Conservation (phyloP, 169 alveolate species). For the Plasmodium inui region DNA sequence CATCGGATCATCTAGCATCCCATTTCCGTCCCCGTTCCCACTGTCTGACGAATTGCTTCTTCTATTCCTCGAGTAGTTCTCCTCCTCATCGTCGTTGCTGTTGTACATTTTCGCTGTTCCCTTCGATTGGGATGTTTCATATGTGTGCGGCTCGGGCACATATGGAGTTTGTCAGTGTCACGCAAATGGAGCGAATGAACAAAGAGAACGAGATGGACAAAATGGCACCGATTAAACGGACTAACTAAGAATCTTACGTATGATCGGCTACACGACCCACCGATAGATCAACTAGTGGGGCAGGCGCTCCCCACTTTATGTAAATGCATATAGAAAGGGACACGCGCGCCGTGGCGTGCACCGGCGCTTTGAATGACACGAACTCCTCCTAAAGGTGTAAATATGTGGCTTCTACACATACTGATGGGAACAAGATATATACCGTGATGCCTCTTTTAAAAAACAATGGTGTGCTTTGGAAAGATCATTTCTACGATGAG, state of each 20-base stretch:
- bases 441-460: not conserved
- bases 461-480: constrained; percentile 1
- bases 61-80: constrained; percentile 11
- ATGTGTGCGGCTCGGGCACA: not conserved
- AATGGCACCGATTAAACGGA: not conserved
- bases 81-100: constrained; percentile 40
- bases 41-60: constrained; percentile 63
- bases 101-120: constrained; percentile 41
- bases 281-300: constrained; percentile 2
- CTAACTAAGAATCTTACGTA: not conserved
- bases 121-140: not conserved
- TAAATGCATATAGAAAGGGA: not conserved
- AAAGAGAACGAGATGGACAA: not conserved
- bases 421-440: not conserved
- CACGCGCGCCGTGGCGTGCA: not conserved
- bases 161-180: too few species aligned
- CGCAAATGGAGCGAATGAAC: too few species aligned
- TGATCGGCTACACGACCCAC: not conserved
- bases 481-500: not conserved
- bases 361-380: not conserved
- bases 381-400: not conserved
- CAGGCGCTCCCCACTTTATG: not conserved
- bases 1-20: not conserved
- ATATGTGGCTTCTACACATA: not conserved
- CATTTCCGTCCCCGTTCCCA: constrained; percentile 2